A percentile compares a stretch with the other conserved stretches of the same genome.
These are phyloP conservation scores for Royoungia palumana DNA, from an alignment of 768 basidiomycete species.

Conservation along the genomic window DNA sequence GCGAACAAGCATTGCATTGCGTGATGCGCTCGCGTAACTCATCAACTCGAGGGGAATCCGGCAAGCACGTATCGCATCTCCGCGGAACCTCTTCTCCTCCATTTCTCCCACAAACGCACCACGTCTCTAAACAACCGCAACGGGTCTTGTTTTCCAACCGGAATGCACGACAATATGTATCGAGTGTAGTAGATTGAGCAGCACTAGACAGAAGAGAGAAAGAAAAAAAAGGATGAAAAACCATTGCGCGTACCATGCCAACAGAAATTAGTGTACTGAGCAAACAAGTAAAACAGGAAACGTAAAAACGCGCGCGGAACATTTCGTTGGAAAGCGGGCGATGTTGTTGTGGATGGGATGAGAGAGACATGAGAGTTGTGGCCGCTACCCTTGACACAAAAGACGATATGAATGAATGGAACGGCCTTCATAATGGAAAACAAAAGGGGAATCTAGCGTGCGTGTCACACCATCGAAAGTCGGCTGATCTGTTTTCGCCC, in stretches of 20 bases:
- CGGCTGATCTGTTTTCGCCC: constrained; percentile 26
- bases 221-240: background rate
- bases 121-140: background rate
- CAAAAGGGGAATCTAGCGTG: constrained; percentile 5
- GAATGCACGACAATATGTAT: constrained; percentile 19
- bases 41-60: too few relatives aligned
- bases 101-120: background rate
- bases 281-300: background rate
- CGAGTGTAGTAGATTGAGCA: constrained; percentile 24
- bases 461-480: constrained; percentile 22
- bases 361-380: background rate
- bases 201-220: background rate
- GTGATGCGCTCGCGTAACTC: too few relatives aligned
- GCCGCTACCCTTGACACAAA: too few relatives aligned
- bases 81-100: background rate
- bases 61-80: too few relatives aligned
- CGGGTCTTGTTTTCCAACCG: constrained; percentile 14
- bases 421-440: background rate
- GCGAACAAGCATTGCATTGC: too few relatives aligned
- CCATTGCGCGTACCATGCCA: constrained; percentile 20
- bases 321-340: too few relatives aligned
- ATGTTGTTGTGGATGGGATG: background rate
- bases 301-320: background rate
- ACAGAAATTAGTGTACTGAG: constrained; percentile 19
- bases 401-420: constrained; percentile 2